Percentiles rank a stretch among this genome's conserved stretches.
Evolutionary conservation across 306 rosid genomes (phyloP).

Genomic region (Lathyrus tuberosus): DNA sequence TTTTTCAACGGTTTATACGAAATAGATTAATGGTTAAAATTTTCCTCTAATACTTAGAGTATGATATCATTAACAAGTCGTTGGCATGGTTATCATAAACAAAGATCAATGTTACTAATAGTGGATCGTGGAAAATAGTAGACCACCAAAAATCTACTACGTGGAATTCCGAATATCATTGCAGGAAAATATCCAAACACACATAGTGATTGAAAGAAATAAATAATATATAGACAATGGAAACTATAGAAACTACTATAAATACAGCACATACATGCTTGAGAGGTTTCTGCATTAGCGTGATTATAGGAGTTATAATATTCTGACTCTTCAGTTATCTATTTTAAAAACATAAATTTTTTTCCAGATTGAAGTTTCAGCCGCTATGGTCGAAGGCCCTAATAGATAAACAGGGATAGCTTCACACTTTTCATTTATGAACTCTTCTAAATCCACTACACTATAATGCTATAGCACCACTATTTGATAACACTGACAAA

Average conservation of each 20-base stretch:
- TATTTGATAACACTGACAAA: background rate
- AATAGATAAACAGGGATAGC: background rate
- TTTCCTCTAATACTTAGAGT: constrained; percentile 3
- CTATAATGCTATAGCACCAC: background rate
- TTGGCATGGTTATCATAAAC: constrained; percentile 1
- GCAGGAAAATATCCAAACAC: background rate
- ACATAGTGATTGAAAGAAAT: background rate
- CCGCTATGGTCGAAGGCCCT: background rate
- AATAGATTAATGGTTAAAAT: background rate
- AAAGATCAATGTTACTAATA: background rate
- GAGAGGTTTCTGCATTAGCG: background rate
- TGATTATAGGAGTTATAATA: background rate
- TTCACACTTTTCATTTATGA: background rate
- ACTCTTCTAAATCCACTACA: background rate
- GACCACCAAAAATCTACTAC: background rate
- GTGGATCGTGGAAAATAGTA: background rate
- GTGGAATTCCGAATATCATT: background rate
- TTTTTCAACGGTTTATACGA: background rate
- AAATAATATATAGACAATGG: background rate
- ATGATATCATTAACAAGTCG: constrained; percentile 7
- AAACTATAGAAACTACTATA: too few relatives aligned
- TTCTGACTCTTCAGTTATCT: background rate
- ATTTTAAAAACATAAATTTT: background rate
- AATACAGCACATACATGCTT: too few relatives aligned
- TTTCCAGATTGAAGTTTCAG: background rate